Base-by-base conservation (phyloP, 345 rosid genomes). In the Nephelium lappaceum region DNA sequence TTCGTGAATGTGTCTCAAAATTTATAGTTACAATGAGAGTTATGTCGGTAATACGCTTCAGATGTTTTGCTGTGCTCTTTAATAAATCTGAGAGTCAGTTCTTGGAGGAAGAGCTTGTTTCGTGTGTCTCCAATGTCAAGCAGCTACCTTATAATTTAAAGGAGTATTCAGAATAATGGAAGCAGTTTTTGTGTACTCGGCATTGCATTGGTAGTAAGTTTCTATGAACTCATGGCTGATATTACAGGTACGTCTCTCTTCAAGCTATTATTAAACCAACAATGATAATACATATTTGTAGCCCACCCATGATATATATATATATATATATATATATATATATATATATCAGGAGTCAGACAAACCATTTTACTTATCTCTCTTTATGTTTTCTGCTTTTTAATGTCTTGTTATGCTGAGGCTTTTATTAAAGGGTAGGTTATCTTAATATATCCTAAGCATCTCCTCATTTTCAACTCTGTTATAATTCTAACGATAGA, bases 391-490 rank as follows among this genome's bases (percentile, higher is more conserved):
- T 53, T 16, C 39, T 25, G 23, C 8, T 49, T 42, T 11, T 15
- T 15, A 14, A 8, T 6, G 41, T 51, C 24, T 25, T 51, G n/a
- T n/a, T n/a, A 71, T 19, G 10, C 62, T 18, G 60, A 8, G 39
- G 73, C 14, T 53, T 53, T 7, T 71, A 16, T 11, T 31, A 7
- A 18, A 27, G 14, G 58, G 41, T 70, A 24, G 58, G 41, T 70
- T 23, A 23, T 21, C 38, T 23, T 5, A 25, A 24, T 6, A 5
- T 70, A 9, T 49, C 58, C 16, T 11, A 47, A 12, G 7, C 6
- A 70, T 14, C 60, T 70, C 49, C n/a, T 70, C 71, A 49, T 38
- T 71, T 71, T 53, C 63, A 53, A 71, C 23, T 16, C 19, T 8
- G 11, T 49, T 4, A 14, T 27, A 27, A 15, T 12, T 0, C 11